A percentile compares a stretch with the other conserved stretches of the same genome.
phyloP scores from a whole-genome alignment of 1,139 yeast genomes.

The Hyphopichia fennica region DNA sequence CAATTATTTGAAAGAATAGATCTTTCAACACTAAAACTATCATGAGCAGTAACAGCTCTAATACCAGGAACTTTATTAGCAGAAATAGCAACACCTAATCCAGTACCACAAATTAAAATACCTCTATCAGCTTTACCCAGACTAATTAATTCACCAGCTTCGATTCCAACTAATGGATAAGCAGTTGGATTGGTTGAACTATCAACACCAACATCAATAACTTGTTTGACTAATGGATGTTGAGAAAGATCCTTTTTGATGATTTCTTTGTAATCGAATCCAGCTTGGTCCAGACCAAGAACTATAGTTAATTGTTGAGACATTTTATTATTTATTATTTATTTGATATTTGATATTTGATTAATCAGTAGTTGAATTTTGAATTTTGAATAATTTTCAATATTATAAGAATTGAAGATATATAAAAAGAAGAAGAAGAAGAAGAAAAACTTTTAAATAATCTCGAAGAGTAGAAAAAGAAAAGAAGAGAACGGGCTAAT shows the following conservation, averaged over 20 bases:
- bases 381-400: too few species aligned
- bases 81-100: conserved; percentile 46
- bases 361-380: too few species aligned
- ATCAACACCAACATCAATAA: conserved; percentile 40
- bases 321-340: too few species aligned
- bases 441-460: neutral
- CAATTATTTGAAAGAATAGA: conserved; percentile 42
- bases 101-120: conserved; percentile 47
- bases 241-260: conserved; percentile 33
- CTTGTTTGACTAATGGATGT: conserved; percentile 27
- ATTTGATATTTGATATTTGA: too few species aligned
- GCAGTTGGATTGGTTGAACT: conserved; percentile 26
- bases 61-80: conserved; percentile 49
- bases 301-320: neutral
- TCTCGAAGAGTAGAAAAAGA: neutral
- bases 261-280: conserved; percentile 41
- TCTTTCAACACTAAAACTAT: conserved; percentile 46
- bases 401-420: too few species aligned
- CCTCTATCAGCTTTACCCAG: conserved; percentile 43
- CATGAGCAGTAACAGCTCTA: conserved; percentile 52
- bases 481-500: too few species aligned
- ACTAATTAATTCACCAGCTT: conserved; percentile 39
- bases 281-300: conserved; percentile 46
- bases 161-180: conserved; percentile 44
- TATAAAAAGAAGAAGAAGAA: too few species aligned